Evolutionary conservation across 192 early-diverging fungal genomes (phyloP).

Genomic region (Gigaspora rosea): DNA sequence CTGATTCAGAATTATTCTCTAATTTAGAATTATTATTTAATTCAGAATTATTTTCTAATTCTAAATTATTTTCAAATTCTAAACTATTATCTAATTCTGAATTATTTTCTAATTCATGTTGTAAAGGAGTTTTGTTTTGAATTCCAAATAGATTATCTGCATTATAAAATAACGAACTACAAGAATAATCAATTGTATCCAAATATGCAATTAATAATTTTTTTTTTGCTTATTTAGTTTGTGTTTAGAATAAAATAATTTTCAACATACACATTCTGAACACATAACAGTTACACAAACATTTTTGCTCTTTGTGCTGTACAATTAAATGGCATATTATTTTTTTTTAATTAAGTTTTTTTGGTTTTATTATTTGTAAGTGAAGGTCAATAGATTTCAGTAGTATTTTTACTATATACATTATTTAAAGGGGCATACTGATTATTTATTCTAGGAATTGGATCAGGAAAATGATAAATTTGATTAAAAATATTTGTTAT

Average conservation of each 20-base stretch:
- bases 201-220: too few species aligned
- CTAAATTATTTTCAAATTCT: too few species aligned
- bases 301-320: not conserved
- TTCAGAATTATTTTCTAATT: too few species aligned
- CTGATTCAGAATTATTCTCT: too few species aligned
- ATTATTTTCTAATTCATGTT: too few species aligned
- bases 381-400: not conserved
- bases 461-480: not conserved
- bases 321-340: not conserved
- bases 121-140: too few species aligned
- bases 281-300: not conserved
- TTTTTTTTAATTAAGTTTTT: not conserved
- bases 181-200: too few species aligned
- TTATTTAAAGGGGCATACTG: not conserved
- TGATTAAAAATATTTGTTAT: not conserved
- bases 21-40: too few species aligned
- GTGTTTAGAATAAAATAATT: not conserved
- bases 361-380: not conserved
- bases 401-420: not conserved
- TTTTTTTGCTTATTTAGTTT: not conserved
- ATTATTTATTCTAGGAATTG: not conserved
- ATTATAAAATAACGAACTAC: too few species aligned
- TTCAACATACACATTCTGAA: not conserved
- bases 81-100: too few species aligned
- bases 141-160: too few species aligned